Conservation (phyloP, 2,329 filamentous ascomycete species). For the Zymoseptoria tritici region DNA sequence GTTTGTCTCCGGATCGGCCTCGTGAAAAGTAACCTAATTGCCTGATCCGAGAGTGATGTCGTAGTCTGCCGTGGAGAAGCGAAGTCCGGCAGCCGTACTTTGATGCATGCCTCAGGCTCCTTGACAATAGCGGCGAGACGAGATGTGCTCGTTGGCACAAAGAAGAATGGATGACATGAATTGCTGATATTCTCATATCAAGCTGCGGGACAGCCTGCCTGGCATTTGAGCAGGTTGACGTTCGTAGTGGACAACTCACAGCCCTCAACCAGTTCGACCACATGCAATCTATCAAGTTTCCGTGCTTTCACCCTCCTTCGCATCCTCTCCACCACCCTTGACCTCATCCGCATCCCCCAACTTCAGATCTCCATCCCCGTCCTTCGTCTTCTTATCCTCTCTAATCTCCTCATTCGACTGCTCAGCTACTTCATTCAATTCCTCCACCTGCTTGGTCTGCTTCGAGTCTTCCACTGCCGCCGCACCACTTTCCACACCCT, state of each 20-base stretch:
- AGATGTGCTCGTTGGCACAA: no score
- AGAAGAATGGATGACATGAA: no score
- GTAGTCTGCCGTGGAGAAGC: neutral
- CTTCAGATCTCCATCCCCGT: slow-evolving; percentile 25
- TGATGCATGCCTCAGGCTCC: neutral
- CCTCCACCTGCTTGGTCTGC: slow-evolving; percentile 13
- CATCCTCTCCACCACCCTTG: neutral
- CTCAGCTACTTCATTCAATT: slow-evolving; percentile 16
- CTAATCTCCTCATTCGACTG: slow-evolving; percentile 14
- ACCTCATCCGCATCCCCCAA: slow-evolving; percentile 23
- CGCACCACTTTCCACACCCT: slow-evolving; percentile 12
- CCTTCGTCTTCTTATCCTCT: slow-evolving; percentile 15
- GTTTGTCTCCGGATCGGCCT: neutral
- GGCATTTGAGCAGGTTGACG: no score
- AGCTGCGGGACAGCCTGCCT: no score
- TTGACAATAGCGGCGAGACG: neutral
- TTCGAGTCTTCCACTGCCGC: slow-evolving; percentile 14
- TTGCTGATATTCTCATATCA: no score
- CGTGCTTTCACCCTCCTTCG: neutral
- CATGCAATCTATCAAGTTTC: neutral
- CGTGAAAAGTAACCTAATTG: neutral
- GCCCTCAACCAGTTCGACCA: no score
- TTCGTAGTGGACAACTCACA: no score
- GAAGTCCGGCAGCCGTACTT: neutral
- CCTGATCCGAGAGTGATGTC: neutral